Evolutionary conservation across 2,329 filamentous ascomycete genomes (phyloP), one percentile per base, ranked within the genome.

Genomic region (Raffaelea deltoideospora): DNA sequence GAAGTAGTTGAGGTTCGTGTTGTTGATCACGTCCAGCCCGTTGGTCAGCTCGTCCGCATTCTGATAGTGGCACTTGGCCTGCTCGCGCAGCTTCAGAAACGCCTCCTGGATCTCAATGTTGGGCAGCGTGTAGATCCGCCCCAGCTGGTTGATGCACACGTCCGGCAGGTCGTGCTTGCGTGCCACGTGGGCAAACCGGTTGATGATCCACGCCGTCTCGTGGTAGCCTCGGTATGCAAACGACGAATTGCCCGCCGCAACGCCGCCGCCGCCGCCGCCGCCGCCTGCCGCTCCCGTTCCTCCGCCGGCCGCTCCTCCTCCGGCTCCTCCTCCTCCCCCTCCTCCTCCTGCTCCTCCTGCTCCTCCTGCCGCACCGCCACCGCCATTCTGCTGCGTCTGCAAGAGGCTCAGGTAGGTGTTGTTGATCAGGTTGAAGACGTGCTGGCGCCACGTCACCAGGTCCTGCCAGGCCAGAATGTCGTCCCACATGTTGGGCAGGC

Each of bases 41-140:
- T 78, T 94, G 37, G 78, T 88, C 37, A 99, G 72, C 58, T 98
- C 90, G 27, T 83, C 79, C 0, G 80, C 77, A 50, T 96, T 96
- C 60, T 96, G 87, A 55, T 96, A 99, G 54, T 98, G 90, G 48
- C 90, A 98, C 55, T 95, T 95, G 31, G 90, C 90, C 58, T 99
- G 90, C 59, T 99, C 92, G n/a, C 92, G 71, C 36, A 99, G 61
- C 61, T 99, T 99, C 43, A 99, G 63, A 67, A 99, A 99, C 0
- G 90, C 90, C 56, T 99, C 90, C 53, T 98, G 92, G 33, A 99
- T 99, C 61, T 99, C 90, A 31, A 99, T 99, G 53, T 99, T 99
- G 2, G 90, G 90, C 6, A 99, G 69, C 0, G 90, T 98, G 56
- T 99, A 99, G 53, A 99, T 99, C 44, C 88, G 82, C 53, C 88